These are phyloP conservation scores for Lactifluus subvellereus DNA, from an alignment of 768 basidiomycete genomes.

Conservation along the genomic window DNA sequence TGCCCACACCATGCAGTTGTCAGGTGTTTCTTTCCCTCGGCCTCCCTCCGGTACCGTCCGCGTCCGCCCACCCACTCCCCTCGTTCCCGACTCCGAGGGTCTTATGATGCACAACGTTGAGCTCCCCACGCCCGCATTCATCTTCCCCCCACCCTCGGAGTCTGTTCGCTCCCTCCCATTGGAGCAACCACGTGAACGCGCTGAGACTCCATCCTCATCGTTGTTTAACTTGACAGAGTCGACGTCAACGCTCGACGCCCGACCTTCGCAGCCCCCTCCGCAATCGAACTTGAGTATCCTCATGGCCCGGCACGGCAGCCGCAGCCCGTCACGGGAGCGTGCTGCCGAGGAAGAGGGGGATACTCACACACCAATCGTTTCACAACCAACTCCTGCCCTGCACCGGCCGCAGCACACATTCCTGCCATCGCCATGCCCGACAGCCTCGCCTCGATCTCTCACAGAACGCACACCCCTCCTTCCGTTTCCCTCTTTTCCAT, in stretches of 20 bases:
- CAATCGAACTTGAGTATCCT: constrained; percentile 37
- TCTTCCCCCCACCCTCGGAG: constrained; percentile 18
- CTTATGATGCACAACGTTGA: constrained; percentile 15
- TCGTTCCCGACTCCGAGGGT: constrained; percentile 36
- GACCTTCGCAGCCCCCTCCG: constrained; percentile 16
- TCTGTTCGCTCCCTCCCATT: constrained; percentile 13
- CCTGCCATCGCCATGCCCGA: not conserved
- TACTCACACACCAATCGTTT: constrained; percentile 2
- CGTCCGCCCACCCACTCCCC: constrained; percentile 30
- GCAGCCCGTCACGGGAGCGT: constrained; percentile 12
- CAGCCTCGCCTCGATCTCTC: constrained; percentile 6
- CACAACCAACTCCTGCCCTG: not conserved
- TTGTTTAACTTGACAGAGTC: constrained; percentile 24
- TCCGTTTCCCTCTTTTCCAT: constrained; percentile 7
- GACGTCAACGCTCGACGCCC: constrained; percentile 22
- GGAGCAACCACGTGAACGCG: constrained; percentile 13
- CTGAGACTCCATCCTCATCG: constrained; percentile 28
- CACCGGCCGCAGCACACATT: not conserved
- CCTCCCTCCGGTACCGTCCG: constrained; percentile 24
- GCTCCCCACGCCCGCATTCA: constrained; percentile 19
- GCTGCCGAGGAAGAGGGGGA: constrained; percentile 7
- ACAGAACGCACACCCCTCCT: constrained; percentile 21
- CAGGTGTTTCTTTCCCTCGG: constrained; percentile 40
- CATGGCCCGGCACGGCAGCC: constrained; percentile 27
- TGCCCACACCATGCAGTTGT: constrained; percentile 58